These are phyloP conservation scores for Wickerhamiella brachini DNA, from an alignment of 805 yeast genomes.

Conservation along the genomic window DNA sequence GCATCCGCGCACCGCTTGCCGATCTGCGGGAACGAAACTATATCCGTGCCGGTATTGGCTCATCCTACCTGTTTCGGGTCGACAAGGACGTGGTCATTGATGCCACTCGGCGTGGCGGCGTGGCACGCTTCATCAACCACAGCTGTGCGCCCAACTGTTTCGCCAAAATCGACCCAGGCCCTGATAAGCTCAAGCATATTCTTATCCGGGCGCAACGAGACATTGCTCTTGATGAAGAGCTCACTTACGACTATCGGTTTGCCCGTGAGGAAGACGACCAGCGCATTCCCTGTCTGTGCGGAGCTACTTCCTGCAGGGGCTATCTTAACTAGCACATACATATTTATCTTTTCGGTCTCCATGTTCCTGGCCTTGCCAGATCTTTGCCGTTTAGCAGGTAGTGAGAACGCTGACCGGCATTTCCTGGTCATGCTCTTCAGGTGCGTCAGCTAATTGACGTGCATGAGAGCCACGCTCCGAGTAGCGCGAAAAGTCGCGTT, in stretches of 20 bases:
- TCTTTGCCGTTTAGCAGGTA: no score
- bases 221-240: conserved; percentile 58
- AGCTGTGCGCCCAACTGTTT: conserved; percentile 97
- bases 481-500: background rate
- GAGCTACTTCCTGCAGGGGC: conserved; percentile 90
- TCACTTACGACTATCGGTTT: conserved; percentile 92
- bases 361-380: no score
- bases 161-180: conserved; percentile 48
- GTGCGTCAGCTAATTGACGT: background rate
- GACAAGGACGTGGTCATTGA: conserved; percentile 93
- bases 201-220: conserved; percentile 88
- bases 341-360: background rate
- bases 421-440: background rate
- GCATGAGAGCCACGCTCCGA: background rate
- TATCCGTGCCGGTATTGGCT: conserved; percentile 83
- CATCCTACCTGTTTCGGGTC: conserved; percentile 80
- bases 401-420: no score
- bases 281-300: conserved; percentile 84
- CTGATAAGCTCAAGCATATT: conserved; percentile 79
- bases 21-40: conserved; percentile 82
- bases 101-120: conserved; percentile 95
- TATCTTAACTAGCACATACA: conserved; percentile 47
- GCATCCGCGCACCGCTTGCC: conserved; percentile 85
- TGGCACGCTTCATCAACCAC: conserved; percentile 92
- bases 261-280: conserved; percentile 84